Evolutionary conservation across 805 yeast genomes (phyloP).

Genomic region (Pichia sporocuriosa): DNA sequence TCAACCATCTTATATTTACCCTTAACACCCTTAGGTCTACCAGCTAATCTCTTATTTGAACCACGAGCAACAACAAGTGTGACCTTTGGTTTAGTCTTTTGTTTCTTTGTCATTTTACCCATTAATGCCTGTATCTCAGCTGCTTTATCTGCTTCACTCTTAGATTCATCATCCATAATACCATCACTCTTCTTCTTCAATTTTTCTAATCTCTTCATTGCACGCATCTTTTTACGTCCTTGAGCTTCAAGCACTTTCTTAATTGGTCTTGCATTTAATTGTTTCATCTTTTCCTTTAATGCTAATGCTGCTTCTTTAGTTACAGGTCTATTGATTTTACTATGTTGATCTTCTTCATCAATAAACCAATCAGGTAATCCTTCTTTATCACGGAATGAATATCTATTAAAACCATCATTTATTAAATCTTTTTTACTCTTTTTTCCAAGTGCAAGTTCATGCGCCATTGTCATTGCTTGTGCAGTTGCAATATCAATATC

Average conservation of each 20-base stretch:
- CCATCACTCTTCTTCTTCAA: conserved; percentile 87
- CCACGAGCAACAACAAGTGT: conserved; percentile 88
- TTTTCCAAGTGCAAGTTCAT: conserved; percentile 87
- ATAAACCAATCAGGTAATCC: conserved; percentile 95
- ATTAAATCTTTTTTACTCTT: conserved; percentile 75
- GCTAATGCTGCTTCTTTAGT: conserved; percentile 90
- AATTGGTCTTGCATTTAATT: conserved; percentile 93
- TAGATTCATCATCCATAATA: conserved; percentile 79
- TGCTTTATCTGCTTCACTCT: conserved; percentile 90
- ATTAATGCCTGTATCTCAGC: conserved; percentile 84
- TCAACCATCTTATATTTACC: conserved; percentile 99
- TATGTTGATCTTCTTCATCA: conserved; percentile 85
- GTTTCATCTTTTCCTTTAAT: conserved; percentile 64
- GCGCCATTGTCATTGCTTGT: conserved; percentile 97
- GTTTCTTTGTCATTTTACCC: conserved; percentile 71
- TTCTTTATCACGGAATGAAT: conserved; percentile 85
- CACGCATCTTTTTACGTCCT: conserved; percentile 93
- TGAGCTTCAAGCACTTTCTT: conserved; percentile 98
- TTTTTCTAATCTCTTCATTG: conserved; percentile 78
- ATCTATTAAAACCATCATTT: conserved; percentile 90
- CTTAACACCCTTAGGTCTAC: conserved; percentile 94
- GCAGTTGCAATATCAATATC: conserved; percentile 83
- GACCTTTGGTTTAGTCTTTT: conserved; percentile 66
- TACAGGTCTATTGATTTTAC: conserved; percentile 81
- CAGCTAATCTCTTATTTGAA: conserved; percentile 74